Base-by-base conservation (phyloP, 805 yeast species). In the Ogataea philodendri region DNA sequence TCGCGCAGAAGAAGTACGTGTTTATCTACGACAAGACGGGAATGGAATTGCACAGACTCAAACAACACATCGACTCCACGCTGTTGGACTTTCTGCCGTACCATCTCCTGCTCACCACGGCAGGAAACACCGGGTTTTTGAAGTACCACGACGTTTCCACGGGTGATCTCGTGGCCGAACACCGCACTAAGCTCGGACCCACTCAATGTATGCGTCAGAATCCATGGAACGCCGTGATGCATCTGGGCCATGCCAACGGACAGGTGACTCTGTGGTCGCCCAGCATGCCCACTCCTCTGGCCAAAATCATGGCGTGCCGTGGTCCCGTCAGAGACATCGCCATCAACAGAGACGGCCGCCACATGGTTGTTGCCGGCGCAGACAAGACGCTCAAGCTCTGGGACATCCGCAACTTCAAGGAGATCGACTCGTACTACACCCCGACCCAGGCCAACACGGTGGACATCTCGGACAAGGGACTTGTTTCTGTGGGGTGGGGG, bases 141-240 rank as follows among this genome's bases (percentile, higher is more conserved):
- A 86, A 84, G 62, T 93, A 86, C 61, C 97, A 93, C 55, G 98
- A 93, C 62, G 94, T 89, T 2, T 82, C 96, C 3, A 93, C 97
- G 0, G 98, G 98, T 42, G 75, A 70, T 30, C 65, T 87, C 21
- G 93, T 89, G 1, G 70, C 87, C 27, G 97, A 93, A 59, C 66
- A 79, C 19, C 74, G 89, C 55, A 88, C 97, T 7, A 87, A 84
- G 59, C 62, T 85, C 45, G 98, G 98, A 1, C 95, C 97, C 13
- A 84, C 96, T 0, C 79, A 81, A 30, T 73, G 90, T 5, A 78
- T 90, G 88, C 67, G 81, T 33, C 95, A 85, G 51, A 93, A 90
- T 57, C 95, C 96, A 3, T 87, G 94, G 84, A 93, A 93, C 57
- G 98, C 97, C 0, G 84, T 90, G 10, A 78, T 89, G 67, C 95